These are phyloP conservation scores for Astragalus glycyphyllos DNA, from an alignment of 306 rosid species.

Conservation along the genomic window DNA sequence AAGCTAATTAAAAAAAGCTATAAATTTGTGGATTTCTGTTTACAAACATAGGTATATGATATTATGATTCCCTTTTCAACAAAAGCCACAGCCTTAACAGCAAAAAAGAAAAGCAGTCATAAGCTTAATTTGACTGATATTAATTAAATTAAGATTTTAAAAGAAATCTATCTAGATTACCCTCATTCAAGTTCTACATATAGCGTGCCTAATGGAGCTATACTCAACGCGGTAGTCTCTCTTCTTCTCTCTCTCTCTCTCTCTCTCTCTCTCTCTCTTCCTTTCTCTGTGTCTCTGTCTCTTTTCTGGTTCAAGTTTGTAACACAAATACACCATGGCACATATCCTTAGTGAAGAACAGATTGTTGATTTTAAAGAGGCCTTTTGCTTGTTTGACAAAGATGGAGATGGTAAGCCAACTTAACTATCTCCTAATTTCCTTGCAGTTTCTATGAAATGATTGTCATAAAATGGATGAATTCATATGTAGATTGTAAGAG, in stretches of 20 bases:
- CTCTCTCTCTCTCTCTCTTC: constrained; percentile 34
- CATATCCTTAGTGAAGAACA: constrained; percentile 83
- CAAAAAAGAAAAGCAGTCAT: constrained; percentile 46
- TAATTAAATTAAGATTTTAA: constrained; percentile 1
- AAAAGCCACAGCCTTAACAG: constrained; percentile 7
- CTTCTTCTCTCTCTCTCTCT: constrained; percentile 42
- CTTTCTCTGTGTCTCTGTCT: constrained; percentile 25
- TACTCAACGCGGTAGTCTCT: constrained; percentile 54
- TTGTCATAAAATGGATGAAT: not conserved
- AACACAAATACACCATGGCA: constrained; percentile 52
- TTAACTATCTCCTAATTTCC: not conserved
- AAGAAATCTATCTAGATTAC: constrained; percentile 29
- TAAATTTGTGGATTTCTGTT: too few relatives aligned
- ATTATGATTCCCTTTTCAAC: too few relatives aligned
- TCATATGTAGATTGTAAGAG: too few relatives aligned
- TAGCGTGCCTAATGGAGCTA: constrained; percentile 83
- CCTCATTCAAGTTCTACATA: constrained; percentile 63
- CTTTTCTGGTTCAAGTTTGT: constrained; percentile 12
- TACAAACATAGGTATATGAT: too few relatives aligned
- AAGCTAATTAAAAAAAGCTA: too few relatives aligned
- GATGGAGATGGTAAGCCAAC: constrained; percentile 88
- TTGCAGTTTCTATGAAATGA: not conserved
- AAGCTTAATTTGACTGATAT: constrained; percentile 52
- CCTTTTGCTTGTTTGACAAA: constrained; percentile 90
- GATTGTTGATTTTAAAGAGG: constrained; percentile 90